A percentile compares a stretch with the other conserved stretches of the same genome.
Conservation (phyloP, 2,329 filamentous ascomycete genomes). For the Apiospora kogelbergensis region DNA sequence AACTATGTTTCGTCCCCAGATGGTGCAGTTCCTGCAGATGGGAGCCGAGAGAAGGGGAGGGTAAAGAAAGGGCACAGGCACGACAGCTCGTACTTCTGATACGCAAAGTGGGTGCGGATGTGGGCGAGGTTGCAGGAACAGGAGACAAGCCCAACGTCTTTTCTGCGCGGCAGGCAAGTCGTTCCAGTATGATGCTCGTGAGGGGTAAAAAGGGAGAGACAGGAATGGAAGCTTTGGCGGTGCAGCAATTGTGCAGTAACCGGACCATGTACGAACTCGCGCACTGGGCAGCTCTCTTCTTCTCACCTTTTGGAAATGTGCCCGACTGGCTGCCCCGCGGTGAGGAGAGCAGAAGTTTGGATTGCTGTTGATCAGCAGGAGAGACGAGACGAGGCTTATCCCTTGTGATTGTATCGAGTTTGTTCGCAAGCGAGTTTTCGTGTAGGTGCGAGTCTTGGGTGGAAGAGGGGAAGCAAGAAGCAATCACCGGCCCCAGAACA, state of each 20-base stretch:
- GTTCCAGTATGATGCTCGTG: conserved; percentile 28
- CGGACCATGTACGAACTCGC: neutral
- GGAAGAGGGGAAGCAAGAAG: conserved; percentile 2
- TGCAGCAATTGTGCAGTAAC: neutral
- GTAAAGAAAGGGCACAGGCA: neutral
- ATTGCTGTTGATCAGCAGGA: conserved; percentile 1
- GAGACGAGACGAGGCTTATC: neutral
- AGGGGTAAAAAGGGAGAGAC: conserved; percentile 17
- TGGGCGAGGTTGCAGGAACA: neutral
- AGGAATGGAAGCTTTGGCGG: conserved; percentile 18
- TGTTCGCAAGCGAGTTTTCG: neutral
- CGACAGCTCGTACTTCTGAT: conserved; percentile 1
- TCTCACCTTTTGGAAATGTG: conserved; percentile 6
- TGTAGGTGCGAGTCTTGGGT: neutral
- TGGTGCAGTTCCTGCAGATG: neutral
- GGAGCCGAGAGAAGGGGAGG: neutral
- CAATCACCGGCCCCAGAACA: neutral
- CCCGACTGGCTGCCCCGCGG: neutral
- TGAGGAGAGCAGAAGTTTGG: neutral
- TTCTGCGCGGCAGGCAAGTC: neutral
- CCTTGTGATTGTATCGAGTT: neutral
- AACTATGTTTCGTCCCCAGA: conserved; percentile 4
- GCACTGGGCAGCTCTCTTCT: neutral
- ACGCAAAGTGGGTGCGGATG: neutral
- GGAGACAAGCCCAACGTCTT: neutral